Base-by-base conservation (phyloP, 106 monocot genomes). In the Alisma plantagoaquatica region DNA sequence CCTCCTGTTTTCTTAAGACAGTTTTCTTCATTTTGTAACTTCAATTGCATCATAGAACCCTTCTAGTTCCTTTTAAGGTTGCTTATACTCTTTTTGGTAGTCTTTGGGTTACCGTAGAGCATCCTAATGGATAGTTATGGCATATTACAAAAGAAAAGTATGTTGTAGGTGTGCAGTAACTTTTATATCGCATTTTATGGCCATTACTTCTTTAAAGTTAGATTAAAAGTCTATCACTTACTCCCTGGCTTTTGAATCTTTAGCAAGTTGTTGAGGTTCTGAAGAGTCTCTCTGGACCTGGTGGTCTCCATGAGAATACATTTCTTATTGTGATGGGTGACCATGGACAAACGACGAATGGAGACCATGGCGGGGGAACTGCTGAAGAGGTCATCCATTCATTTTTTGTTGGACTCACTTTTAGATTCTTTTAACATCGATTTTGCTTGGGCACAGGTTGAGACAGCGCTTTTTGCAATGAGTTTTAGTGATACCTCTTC, bases 321-420 rank as follows among this genome's bases (percentile, higher is more conserved):
- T 69, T 84, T 22, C 72, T 91, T 50, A 10, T 84, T 46, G 91
- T 91, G 26, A 84, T 91, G 84, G 91, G 91, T 41, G 91, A 91
- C 62, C 91, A 91, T 61, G 91, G 84, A 14, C 91, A 91, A 67
- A 91, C 91, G 3, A 57, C 65, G 64, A 91, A 84, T 78, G 91
- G 91, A 42, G 91, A 91, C 66, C 91, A 91, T 75, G 91, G 91
- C 61, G 91, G 91, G 30, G 84, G 91, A 31, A 81, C 91, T 62
- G 65, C 84, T 55, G 91, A 91, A 63, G 91, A 91, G 80, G 84
- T 91, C 44, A 23, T 50, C 6, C 29, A 51, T 29, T 14, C 16
- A 38, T 48, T 32, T 22, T 60, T 66, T 56, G 24, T 31, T n/a
- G n/a, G n/a, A n/a, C n/a, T n/a, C n/a, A 32, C 21, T 44, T 22